Percentiles rank a stretch among this genome's conserved stretches.
Conservation (phyloP, 2,329 filamentous ascomycete genomes). For the Cercospora sp. region DNA sequence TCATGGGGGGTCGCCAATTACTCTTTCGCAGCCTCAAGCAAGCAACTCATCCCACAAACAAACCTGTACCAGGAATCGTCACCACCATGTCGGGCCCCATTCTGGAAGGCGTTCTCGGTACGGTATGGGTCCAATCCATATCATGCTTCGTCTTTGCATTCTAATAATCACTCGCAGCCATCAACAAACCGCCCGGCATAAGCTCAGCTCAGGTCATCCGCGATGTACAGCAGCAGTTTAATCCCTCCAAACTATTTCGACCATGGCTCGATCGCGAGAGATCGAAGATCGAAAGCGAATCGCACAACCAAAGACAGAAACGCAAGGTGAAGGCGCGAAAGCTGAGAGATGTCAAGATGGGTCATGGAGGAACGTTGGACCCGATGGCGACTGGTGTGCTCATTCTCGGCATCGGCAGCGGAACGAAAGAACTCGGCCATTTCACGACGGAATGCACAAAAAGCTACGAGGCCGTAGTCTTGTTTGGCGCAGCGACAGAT, state of each 20-base stretch:
- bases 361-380: constrained; percentile 93
- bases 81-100: constrained; percentile 26
- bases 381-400: constrained; percentile 91
- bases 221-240: constrained; percentile 81
- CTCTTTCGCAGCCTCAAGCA: constrained; percentile 28
- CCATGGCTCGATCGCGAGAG: constrained; percentile 70
- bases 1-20: constrained; percentile 31
- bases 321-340: constrained; percentile 48
- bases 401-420: constrained; percentile 81
- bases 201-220: constrained; percentile 90
- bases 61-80: background rate
- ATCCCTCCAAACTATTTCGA: constrained; percentile 74
- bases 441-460: constrained; percentile 84
- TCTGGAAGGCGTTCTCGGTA: constrained; percentile 64
- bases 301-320: constrained; percentile 60
- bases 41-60: constrained; percentile 5
- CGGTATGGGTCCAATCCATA: constrained; percentile 30
- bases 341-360: constrained; percentile 79
- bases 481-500: constrained; percentile 92
- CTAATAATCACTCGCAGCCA: constrained; percentile 57
- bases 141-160: constrained; percentile 10
- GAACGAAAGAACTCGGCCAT: constrained; percentile 75
- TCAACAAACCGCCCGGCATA: constrained; percentile 86
- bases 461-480: constrained; percentile 81
- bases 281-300: constrained; percentile 57